Conservation (phyloP, 2,329 filamentous ascomycete species). For the Hypomyces rosellus region DNA sequence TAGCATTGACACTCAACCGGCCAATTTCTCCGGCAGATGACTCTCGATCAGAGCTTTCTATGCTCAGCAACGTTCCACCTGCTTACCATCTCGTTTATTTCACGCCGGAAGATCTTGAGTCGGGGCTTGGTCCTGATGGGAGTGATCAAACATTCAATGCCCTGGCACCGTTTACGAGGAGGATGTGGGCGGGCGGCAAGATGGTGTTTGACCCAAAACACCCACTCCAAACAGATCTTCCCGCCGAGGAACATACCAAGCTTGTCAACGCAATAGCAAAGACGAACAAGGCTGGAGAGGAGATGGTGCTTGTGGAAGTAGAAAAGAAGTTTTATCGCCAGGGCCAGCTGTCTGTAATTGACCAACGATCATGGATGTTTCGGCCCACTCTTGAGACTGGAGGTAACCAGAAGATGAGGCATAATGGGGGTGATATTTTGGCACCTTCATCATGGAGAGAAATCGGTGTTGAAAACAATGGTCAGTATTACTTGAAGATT, state of each 20-base stretch:
- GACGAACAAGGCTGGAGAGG: conserved; percentile 45
- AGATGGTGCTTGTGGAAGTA: conserved; percentile 60
- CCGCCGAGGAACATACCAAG: conserved; percentile 49
- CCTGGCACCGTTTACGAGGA: conserved; percentile 50
- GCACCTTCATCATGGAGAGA: conserved; percentile 20
- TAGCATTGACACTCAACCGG: conserved; percentile 52
- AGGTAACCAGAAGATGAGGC: background rate
- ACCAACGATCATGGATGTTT: conserved; percentile 48
- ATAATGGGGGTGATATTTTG: conserved; percentile 10
- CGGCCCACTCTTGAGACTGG: conserved; percentile 27
- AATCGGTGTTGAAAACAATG: conserved; percentile 4
- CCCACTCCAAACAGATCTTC: conserved; percentile 46
- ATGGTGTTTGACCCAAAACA: conserved; percentile 29
- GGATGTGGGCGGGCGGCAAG: conserved; percentile 63
- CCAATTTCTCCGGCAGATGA: conserved; percentile 33
- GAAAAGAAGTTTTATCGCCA: conserved; percentile 53
- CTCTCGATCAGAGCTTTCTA: conserved; percentile 22
- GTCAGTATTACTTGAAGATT: conserved; percentile 12
- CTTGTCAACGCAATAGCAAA: conserved; percentile 50
- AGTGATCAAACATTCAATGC: conserved; percentile 57
- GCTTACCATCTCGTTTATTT: conserved; percentile 61
- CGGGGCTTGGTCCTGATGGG: conserved; percentile 51
- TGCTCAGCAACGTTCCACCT: conserved; percentile 46
- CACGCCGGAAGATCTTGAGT: conserved; percentile 49
- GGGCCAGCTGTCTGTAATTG: conserved; percentile 45